Conservation (phyloP, 495 filamentous ascomycete species). For the Daldinia grandis region DNA sequence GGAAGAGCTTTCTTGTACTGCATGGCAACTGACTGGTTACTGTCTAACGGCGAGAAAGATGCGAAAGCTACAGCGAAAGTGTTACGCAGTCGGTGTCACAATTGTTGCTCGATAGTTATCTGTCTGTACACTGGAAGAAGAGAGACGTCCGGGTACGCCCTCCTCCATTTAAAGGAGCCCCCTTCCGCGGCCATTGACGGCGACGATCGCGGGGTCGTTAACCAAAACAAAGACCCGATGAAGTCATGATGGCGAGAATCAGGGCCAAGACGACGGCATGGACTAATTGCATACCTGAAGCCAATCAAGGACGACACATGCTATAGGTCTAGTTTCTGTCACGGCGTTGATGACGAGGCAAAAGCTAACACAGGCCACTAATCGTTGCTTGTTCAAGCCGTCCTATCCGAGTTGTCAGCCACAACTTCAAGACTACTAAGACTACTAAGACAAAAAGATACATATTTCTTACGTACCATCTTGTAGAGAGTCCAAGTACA, state of each 20-base stretch:
- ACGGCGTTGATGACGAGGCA: conserved; percentile 25
- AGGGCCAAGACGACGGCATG: conserved; percentile 19
- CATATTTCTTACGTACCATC: background rate
- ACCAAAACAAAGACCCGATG: conserved; percentile 26
- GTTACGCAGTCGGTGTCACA: conserved; percentile 1
- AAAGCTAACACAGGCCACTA: conserved; percentile 10
- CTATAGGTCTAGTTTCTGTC: conserved; percentile 3
- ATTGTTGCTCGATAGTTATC: background rate
- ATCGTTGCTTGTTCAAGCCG: conserved; percentile 18
- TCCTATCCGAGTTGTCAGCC: conserved; percentile 29
- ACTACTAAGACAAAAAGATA: conserved; percentile 17
- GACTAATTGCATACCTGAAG: conserved; percentile 16
- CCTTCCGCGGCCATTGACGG: conserved; percentile 1
- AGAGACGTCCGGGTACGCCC: background rate
- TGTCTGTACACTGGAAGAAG: background rate
- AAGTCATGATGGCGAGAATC: conserved; percentile 37
- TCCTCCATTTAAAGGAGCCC: conserved; percentile 17
- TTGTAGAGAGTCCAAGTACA: background rate
- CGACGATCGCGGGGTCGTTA: conserved; percentile 14
- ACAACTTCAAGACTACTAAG: conserved; percentile 7
- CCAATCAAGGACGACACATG: conserved; percentile 19
- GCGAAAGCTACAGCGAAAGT: background rate
- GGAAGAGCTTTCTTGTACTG: conserved; percentile 48
- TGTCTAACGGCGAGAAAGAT: background rate
- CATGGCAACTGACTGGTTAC: conserved; percentile 41